These are phyloP conservation scores for Oryza punctata DNA, from an alignment of 176 grass and related monocot species.

Conservation along the genomic window DNA sequence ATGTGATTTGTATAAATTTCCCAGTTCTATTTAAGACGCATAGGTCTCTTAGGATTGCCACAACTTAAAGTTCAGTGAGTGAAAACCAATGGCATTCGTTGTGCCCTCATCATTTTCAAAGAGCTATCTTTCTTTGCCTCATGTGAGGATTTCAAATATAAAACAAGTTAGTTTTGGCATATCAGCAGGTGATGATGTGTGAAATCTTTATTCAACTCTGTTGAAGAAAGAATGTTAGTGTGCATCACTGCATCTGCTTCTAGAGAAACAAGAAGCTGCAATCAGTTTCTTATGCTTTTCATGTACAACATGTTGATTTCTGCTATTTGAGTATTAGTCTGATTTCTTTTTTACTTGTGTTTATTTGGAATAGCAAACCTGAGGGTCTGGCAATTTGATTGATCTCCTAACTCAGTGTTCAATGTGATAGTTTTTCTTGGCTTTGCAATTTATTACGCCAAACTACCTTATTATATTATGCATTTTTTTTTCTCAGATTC, in stretches of 20 bases:
- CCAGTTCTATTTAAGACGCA: constrained; percentile 40
- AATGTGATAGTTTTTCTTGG: neutral
- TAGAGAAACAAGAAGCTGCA: neutral
- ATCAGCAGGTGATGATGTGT: constrained; percentile 12
- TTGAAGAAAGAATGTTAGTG: neutral
- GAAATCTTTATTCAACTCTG: constrained; percentile 13
- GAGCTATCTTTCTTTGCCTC: constrained; percentile 3
- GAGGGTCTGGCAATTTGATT: neutral
- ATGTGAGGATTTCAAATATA: constrained; percentile 3
- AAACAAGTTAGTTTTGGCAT: constrained; percentile 37
- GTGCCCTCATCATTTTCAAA: constrained; percentile 7
- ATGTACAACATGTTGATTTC: too few species aligned
- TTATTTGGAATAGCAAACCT: neutral
- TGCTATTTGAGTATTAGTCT: neutral
- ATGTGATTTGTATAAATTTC: neutral
- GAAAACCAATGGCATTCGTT: constrained; percentile 45
- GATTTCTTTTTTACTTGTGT: neutral
- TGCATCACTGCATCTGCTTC: neutral
- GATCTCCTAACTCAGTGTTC: neutral
- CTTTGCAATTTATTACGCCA: neutral
- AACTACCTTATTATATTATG: neutral
- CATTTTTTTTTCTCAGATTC: neutral
- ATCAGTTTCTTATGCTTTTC: constrained; percentile 23
- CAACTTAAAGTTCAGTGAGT: neutral
- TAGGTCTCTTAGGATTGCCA: constrained; percentile 3